phyloP scores from a whole-genome alignment of 1,284 basidiomycete species.

The Chalciporus sp. region DNA sequence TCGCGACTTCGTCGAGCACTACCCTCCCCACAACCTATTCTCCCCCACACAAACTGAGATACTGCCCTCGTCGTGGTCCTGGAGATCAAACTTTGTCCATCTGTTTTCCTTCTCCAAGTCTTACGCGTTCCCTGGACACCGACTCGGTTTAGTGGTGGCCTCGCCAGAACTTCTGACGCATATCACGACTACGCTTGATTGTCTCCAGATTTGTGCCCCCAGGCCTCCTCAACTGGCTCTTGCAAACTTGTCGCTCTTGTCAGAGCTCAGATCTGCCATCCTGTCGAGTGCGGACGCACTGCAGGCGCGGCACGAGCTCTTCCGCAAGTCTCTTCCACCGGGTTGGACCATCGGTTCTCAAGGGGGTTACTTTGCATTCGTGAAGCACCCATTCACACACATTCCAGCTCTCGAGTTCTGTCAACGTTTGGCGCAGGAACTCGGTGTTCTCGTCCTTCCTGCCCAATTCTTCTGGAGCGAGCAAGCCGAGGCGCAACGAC shows the following conservation, averaged over 20 bases:
- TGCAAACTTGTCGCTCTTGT: constrained; percentile 16
- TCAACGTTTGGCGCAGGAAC: constrained; percentile 56
- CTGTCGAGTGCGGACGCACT: constrained; percentile 52
- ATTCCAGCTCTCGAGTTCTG: constrained; percentile 58
- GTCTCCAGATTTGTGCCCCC: constrained; percentile 79
- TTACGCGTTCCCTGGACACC: constrained; percentile 85
- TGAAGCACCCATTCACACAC: constrained; percentile 66
- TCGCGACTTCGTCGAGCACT: constrained; percentile 74
- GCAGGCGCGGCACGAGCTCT: constrained; percentile 59
- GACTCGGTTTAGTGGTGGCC: constrained; percentile 78
- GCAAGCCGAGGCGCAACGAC: constrained; percentile 26
- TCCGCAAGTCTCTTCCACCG: constrained; percentile 48
- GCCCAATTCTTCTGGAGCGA: constrained; percentile 64
- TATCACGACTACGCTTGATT: constrained; percentile 72
- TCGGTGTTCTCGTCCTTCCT: constrained; percentile 72
- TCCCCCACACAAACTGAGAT: constrained; percentile 10
- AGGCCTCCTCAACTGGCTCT: constrained; percentile 69
- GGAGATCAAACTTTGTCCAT: constrained; percentile 70
- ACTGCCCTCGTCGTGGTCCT: constrained; percentile 33
- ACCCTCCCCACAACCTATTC: constrained; percentile 61
- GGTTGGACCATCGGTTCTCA: constrained; percentile 66
- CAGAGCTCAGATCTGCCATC: constrained; percentile 56
- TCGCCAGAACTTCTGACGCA: constrained; percentile 57
- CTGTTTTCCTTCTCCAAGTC: constrained; percentile 84
- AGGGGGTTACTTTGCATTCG: constrained; percentile 79